phyloP scores from a whole-genome alignment of 768 basidiomycete species.

The Tephrocybe sp. region DNA sequence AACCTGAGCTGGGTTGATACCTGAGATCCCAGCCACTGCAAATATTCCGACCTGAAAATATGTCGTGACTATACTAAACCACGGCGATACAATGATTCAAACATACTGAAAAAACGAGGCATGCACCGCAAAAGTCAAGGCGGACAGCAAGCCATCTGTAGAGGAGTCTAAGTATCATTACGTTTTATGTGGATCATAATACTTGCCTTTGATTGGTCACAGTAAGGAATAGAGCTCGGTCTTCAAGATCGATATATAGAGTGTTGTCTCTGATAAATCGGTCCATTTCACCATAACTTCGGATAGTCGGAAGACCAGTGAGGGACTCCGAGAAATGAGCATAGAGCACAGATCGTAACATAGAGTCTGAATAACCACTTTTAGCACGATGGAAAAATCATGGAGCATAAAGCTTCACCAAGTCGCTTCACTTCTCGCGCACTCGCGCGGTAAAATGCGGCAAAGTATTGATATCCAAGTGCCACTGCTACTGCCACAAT shows the following conservation, averaged over 20 bases:
- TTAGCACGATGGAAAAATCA: background rate
- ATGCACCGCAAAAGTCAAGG: constrained; percentile 65
- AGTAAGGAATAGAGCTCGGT: constrained; percentile 65
- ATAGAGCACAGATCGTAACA: constrained; percentile 73
- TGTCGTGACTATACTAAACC: background rate
- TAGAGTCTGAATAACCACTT: constrained; percentile 44
- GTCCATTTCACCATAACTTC: constrained; percentile 64
- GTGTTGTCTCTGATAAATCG: constrained; percentile 67
- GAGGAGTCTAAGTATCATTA: background rate
- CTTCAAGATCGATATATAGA: constrained; percentile 69
- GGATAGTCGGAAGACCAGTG: constrained; percentile 64
- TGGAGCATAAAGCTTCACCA: constrained; percentile 19
- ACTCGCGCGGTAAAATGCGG: constrained; percentile 66
- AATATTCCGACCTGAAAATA: constrained; percentile 59
- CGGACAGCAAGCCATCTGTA: constrained; percentile 67
- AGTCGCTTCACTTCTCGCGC: constrained; percentile 68
- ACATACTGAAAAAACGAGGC: constrained; percentile 52
- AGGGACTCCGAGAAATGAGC: constrained; percentile 78
- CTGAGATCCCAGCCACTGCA: constrained; percentile 51
- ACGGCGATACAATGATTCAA: background rate
- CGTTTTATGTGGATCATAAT: background rate
- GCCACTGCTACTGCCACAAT: constrained; percentile 51
- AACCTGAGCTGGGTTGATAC: constrained; percentile 63
- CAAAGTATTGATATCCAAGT: constrained; percentile 63
- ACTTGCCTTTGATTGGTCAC: constrained; percentile 61